phyloP scores from a whole-genome alignment of 106 monocot genomes.

The Dendrobium catenatum region DNA sequence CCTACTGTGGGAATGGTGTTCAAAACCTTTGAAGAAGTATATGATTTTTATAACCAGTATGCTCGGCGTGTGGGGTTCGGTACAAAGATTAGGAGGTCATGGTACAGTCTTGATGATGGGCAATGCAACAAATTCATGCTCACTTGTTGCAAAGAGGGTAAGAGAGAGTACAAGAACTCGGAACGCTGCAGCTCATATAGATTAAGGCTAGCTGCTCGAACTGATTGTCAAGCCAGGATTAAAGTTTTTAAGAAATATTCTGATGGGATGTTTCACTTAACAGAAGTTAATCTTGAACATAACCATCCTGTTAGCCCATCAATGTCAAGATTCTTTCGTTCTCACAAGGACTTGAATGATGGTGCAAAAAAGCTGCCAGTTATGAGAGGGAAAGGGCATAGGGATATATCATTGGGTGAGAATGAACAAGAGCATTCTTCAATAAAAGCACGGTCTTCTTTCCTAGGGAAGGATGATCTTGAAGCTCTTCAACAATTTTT shows the following conservation, averaged over 20 bases:
- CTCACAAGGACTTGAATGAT: conserved; percentile 34
- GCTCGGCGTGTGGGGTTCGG: conserved; percentile 40
- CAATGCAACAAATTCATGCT: conserved; percentile 43
- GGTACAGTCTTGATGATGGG: conserved; percentile 46
- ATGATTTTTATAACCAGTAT: conserved; percentile 44
- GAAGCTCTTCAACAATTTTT: conserved; percentile 36
- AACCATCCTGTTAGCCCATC: conserved; percentile 50
- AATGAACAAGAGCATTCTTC: conserved; percentile 24
- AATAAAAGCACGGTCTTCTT: conserved; percentile 6
- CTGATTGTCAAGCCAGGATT: conserved; percentile 42
- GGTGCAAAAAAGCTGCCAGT: conserved; percentile 27
- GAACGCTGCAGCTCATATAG: conserved; percentile 43
- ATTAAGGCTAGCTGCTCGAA: conserved; percentile 36
- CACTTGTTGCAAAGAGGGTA: conserved; percentile 49
- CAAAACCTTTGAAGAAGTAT: conserved; percentile 39
- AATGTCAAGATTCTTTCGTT: conserved; percentile 39
- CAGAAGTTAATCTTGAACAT: conserved; percentile 43
- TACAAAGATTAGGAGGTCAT: conserved; percentile 46
- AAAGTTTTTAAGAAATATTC: conserved; percentile 35
- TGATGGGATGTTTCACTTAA: conserved; percentile 44
- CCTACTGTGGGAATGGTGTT: conserved; percentile 36
- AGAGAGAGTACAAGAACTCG: conserved; percentile 39
- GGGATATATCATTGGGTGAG: conserved; percentile 16
- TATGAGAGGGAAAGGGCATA: conserved; percentile 23
- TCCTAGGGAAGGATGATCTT: conserved; percentile 21